Evolutionary conservation across 2,329 filamentous ascomycete species (phyloP).

Genomic region (Blastomyces percursus): DNA sequence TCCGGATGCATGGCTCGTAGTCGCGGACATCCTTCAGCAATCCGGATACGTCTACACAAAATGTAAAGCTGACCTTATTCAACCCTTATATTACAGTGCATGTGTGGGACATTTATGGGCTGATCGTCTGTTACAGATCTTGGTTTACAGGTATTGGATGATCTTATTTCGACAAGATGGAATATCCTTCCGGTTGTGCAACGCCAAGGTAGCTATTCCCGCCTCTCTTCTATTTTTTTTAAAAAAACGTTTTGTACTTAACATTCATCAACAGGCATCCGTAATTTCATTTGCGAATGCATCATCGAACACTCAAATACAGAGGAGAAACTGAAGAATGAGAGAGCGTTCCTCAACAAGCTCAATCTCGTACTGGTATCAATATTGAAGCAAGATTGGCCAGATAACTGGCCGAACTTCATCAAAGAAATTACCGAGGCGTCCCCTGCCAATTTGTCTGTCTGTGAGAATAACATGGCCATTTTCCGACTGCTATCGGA

Average conservation of each 20-base stretch:
- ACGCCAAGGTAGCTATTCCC: conserved; percentile 59
- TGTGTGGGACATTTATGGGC: conserved; percentile 16
- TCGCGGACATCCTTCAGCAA: conserved; percentile 92
- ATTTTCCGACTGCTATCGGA: conserved; percentile 91
- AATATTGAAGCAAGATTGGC: conserved; percentile 98
- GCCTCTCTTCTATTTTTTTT: conserved; percentile 4
- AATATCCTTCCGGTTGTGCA: conserved; percentile 94
- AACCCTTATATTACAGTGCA: conserved; percentile 16
- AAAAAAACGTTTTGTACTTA: conserved; percentile 12
- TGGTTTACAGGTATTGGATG: conserved; percentile 90
- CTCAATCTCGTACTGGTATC: conserved; percentile 95
- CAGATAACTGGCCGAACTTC: conserved; percentile 98
- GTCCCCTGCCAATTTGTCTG: conserved; percentile 86
- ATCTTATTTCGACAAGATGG: conserved; percentile 98
- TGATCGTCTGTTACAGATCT: conserved; percentile 53
- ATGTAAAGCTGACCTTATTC: conserved; percentile 48
- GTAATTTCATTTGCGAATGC: conserved; percentile 98
- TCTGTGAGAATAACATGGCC: conserved; percentile 99
- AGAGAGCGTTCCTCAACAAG: conserved; percentile 92
- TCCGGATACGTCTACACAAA: conserved; percentile 93
- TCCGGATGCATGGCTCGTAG: conserved; percentile 92
- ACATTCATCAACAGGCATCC: conserved; percentile 56
- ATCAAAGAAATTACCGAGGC: conserved; percentile 99
- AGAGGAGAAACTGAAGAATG: conserved; percentile 72
- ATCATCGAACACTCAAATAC: conserved; percentile 89